A percentile compares a stretch with the other conserved stretches of the same genome.
phyloP scores from a whole-genome alignment of 1,284 basidiomycete genomes.

The Ustilago sp. region DNA sequence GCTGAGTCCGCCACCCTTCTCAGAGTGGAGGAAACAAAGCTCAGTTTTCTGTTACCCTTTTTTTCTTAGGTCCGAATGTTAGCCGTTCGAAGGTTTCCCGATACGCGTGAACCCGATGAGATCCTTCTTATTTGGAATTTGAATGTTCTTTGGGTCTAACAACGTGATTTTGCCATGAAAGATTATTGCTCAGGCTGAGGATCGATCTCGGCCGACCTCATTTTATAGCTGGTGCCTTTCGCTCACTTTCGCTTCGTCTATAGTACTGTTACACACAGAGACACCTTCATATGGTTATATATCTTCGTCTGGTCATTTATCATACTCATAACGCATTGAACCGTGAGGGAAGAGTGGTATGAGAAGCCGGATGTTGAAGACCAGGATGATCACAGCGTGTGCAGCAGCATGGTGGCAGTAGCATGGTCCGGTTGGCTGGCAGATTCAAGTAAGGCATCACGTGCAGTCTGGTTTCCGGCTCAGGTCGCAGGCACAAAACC shows the following conservation, averaged over 20 bases:
- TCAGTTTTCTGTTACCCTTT: not conserved
- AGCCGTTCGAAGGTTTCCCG: slow-evolving; percentile 12
- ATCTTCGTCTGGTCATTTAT: not conserved
- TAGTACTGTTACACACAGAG: not conserved
- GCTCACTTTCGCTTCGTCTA: not conserved
- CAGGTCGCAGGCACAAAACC: not conserved
- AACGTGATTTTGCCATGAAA: not conserved
- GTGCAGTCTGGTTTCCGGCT: not conserved
- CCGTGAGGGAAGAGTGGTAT: not conserved
- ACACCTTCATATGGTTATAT: not conserved
- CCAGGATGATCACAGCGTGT: not conserved
- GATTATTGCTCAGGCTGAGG: too few relatives aligned
- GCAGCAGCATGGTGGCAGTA: not conserved
- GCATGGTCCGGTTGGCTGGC: not conserved
- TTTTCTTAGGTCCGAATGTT: slow-evolving; percentile 15
- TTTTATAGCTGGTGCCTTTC: not conserved
- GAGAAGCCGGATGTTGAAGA: not conserved
- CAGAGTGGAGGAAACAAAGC: slow-evolving; percentile 27
- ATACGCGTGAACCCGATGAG: not conserved
- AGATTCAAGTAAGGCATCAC: slow-evolving; percentile 3
- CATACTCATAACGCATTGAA: not conserved
- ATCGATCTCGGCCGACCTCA: not conserved
- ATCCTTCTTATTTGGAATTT: not conserved
- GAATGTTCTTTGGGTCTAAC: not conserved
- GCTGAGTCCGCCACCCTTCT: slow-evolving; percentile 15